These are phyloP conservation scores for Protomyces lactucae-debilis DNA, from an alignment of 1,139 yeast genomes.

Conservation along the genomic window DNA sequence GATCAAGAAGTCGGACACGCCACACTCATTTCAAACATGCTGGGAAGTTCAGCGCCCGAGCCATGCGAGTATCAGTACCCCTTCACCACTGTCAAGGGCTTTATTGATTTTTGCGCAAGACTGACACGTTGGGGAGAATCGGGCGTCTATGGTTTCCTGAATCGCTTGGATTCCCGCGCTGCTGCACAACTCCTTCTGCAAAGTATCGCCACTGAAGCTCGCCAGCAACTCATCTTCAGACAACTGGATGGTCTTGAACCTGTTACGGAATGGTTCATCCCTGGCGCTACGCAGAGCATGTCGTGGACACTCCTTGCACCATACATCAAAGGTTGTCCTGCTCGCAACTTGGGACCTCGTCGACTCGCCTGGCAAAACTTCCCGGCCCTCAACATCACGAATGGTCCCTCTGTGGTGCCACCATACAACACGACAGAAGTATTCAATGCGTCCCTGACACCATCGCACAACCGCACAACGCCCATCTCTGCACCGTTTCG, in stretches of 20 bases:
- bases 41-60: slow-evolving; percentile 29
- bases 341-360: slow-evolving; percentile 18
- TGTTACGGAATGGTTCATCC: slow-evolving; percentile 30
- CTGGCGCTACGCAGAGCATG: slow-evolving; percentile 30
- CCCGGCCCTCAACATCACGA: slow-evolving; percentile 28
- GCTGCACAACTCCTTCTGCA: slow-evolving; percentile 30
- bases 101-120: slow-evolving; percentile 28
- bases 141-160: slow-evolving; percentile 30
- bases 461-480: slow-evolving; percentile 29
- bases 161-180: slow-evolving; percentile 30
- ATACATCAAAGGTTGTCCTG: slow-evolving; percentile 28
- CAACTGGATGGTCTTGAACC: slow-evolving; percentile 31
- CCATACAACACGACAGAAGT: slow-evolving; percentile 26
- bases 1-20: slow-evolving; percentile 31
- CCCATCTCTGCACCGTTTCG: slow-evolving; percentile 28
- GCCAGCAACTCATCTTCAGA: slow-evolving; percentile 30
- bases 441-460: slow-evolving; percentile 17
- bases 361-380: slow-evolving; percentile 30
- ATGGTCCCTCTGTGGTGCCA: slow-evolving; percentile 24
- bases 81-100: slow-evolving; percentile 27
- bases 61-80: slow-evolving; percentile 29
- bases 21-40: slow-evolving; percentile 28
- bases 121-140: slow-evolving; percentile 31
- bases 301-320: slow-evolving; percentile 31
- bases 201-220: slow-evolving; percentile 30